Conservation (phyloP, 176 grass and related monocot species). For the Oryza rufipogon region DNA sequence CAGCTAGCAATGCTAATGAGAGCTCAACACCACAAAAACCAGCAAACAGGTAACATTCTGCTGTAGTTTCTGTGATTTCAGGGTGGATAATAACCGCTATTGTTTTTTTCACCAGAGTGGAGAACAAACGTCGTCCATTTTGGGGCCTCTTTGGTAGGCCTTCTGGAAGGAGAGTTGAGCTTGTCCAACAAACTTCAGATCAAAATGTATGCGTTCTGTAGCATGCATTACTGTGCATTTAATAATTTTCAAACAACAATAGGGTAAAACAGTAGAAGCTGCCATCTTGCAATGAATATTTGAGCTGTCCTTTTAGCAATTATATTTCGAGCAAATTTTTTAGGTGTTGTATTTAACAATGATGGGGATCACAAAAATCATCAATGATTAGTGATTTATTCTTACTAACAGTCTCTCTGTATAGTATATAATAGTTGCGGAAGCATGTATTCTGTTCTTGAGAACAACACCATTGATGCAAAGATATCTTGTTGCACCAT, state of each 20-base stretch:
- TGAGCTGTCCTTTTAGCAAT: conserved; percentile 3
- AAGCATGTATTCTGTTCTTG: conserved; percentile 25
- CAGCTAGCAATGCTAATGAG: conserved; percentile 35
- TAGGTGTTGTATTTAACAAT: not conserved
- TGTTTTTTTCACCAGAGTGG: conserved; percentile 42
- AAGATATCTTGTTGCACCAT: conserved; percentile 9
- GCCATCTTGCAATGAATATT: not conserved
- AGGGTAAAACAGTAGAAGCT: not conserved
- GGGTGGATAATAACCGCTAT: conserved; percentile 15
- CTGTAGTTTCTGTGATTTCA: conserved; percentile 39
- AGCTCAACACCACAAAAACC: conserved; percentile 42
- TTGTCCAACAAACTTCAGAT: conserved; percentile 35
- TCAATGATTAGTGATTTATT: not conserved
- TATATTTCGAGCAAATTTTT: not conserved
- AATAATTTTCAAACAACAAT: not conserved
- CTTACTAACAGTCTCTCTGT: not conserved
- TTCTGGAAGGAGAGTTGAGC: conserved; percentile 49
- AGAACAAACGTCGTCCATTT: conserved; percentile 60
- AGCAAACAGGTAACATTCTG: conserved; percentile 52
- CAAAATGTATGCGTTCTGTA: conserved; percentile 67
- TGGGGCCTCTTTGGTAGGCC: conserved; percentile 62
- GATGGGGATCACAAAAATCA: not conserved
- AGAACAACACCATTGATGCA: conserved; percentile 20
- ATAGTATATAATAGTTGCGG: conserved; percentile 6
- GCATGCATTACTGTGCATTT: not conserved